Base-by-base conservation (phyloP, 805 yeast genomes). In the Yarrowia hollandica region DNA sequence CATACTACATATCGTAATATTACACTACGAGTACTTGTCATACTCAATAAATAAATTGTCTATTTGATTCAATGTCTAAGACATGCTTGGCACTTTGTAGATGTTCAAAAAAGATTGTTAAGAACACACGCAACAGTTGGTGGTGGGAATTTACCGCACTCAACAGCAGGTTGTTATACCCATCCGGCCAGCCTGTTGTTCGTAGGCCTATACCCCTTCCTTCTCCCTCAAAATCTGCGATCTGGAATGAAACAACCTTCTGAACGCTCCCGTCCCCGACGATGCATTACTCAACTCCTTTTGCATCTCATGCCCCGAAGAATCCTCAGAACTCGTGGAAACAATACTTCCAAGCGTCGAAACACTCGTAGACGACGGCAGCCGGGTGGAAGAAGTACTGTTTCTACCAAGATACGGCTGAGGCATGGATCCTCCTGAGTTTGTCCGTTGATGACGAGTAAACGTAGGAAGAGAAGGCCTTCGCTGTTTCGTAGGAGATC, bases 201-300 rank as follows among this genome's bases (percentile, higher is more conserved):
- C n/a, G n/a, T n/a, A n/a, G n/a, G n/a, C 7, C n/a, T 18, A 34
- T 2, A 35, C 41, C 2, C 41, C 48, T 28, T 26, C 33, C 25
- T 48, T 48, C 16, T 48, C 55, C 21, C 55, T 21, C 15, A 48
- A 22, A 22, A 48, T 48, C 34, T 48, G 55, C n/a, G 55, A 48
- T 12, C 55, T 5, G 8, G 55, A 48, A 6, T 48, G 55, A 10
- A 48, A 48, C 39, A 48, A 14, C n/a, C 55, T 23, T 12, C 55
- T 21, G 12, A 48, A 48, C 21, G 55, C 39, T 2, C 55, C 48
- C 6, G 33, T 25, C 11, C 30, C 30, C 3, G 33, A 26, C 4
- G 33, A 25, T 2, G 55, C 39, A 7, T 23, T 15, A 8, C 55
- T 44, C 19, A 30, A 16, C 30, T 48, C 55, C 39, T 48, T 48